Percentiles rank a stretch among this genome's conserved stretches.
Evolutionary conservation across 2,329 filamentous ascomycete genomes (phyloP).

Genomic region (Botrytis pseudocinerea): DNA sequence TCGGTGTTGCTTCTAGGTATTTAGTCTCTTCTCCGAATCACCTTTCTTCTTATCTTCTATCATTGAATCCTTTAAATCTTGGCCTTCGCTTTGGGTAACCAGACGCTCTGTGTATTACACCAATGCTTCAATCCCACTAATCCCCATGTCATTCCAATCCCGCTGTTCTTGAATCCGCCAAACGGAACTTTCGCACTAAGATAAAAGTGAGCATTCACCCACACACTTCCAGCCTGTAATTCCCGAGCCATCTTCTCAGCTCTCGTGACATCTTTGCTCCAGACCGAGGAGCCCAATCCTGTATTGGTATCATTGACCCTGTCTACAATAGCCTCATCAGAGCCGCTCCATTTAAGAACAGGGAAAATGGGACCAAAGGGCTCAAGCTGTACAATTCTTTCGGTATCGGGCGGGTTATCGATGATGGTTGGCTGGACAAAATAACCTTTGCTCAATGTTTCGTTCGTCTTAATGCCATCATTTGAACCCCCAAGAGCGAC

Average conservation of each 20-base stretch:
- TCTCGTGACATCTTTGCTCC: slow-evolving; percentile 52
- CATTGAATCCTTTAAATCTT: neutral
- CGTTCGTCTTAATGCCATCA: neutral
- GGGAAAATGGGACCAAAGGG: slow-evolving; percentile 50
- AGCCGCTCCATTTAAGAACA: slow-evolving; percentile 14
- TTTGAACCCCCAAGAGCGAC: slow-evolving; percentile 46
- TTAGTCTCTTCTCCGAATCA: neutral
- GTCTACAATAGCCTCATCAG: slow-evolving; percentile 53
- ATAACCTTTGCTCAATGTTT: slow-evolving; percentile 45
- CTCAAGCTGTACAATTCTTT: slow-evolving; percentile 57
- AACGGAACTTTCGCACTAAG: slow-evolving; percentile 46
- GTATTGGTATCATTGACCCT: slow-evolving; percentile 54
- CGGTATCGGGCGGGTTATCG: slow-evolving; percentile 55
- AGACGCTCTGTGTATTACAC: slow-evolving; percentile 23
- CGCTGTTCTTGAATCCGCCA: slow-evolving; percentile 40
- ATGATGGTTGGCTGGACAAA: slow-evolving; percentile 61
- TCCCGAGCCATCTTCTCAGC: slow-evolving; percentile 54
- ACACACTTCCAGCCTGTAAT: slow-evolving; percentile 59
- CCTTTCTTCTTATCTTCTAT: too few species aligned
- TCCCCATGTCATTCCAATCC: slow-evolving; percentile 38
- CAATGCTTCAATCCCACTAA: slow-evolving; percentile 13
- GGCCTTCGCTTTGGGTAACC: slow-evolving; percentile 1
- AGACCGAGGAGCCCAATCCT: slow-evolving; percentile 59
- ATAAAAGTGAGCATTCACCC: slow-evolving; percentile 57
- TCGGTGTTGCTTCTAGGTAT: neutral